Percentiles rank a stretch among this genome's conserved stretches.
phyloP scores from a whole-genome alignment of 805 yeast genomes.

The Barnettozyma pratensis region DNA sequence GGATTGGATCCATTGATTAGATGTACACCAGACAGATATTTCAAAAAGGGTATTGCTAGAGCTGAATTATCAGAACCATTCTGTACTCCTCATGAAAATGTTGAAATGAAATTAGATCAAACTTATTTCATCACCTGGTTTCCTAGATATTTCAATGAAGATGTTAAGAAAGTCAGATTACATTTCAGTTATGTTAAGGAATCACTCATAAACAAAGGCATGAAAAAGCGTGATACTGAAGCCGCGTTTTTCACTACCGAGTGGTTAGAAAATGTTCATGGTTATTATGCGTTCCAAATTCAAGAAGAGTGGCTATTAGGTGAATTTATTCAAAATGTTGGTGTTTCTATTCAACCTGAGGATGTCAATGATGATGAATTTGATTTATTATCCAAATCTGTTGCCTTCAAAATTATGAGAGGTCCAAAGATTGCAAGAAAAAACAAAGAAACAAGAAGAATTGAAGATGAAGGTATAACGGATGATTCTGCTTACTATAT shows the following conservation, averaged over 20 bases:
- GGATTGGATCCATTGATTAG: constrained; percentile 72
- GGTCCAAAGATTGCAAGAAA: constrained; percentile 38
- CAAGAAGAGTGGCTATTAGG: constrained; percentile 61
- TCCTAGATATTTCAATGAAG: constrained; percentile 53
- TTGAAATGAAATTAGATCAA: constrained; percentile 49
- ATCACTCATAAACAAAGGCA: constrained; percentile 48
- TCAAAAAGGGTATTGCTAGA: constrained; percentile 57
- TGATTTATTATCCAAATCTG: constrained; percentile 45
- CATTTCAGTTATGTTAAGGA: constrained; percentile 67
- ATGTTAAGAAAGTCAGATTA: constrained; percentile 55
- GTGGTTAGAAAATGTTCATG: constrained; percentile 62
- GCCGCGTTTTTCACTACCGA: constrained; percentile 61
- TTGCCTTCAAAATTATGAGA: constrained; percentile 39
- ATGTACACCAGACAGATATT: constrained; percentile 77
- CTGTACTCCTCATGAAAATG: constrained; percentile 71
- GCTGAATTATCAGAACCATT: constrained; percentile 65
- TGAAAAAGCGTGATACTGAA: constrained; percentile 38
- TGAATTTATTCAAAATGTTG: constrained; percentile 46
- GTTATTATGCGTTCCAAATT: constrained; percentile 58
- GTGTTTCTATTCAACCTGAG: constrained; percentile 72
- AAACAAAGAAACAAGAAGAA: constrained; percentile 37
- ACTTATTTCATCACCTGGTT: constrained; percentile 82
- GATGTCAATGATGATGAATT: constrained; percentile 61
- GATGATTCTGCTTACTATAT: constrained; percentile 53
- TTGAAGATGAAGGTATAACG: constrained; percentile 39